A percentile compares a stretch with the other conserved stretches of the same genome.
These are phyloP conservation scores for Combretum micranthum DNA, from an alignment of 345 rosid genomes.

Conservation along the genomic window DNA sequence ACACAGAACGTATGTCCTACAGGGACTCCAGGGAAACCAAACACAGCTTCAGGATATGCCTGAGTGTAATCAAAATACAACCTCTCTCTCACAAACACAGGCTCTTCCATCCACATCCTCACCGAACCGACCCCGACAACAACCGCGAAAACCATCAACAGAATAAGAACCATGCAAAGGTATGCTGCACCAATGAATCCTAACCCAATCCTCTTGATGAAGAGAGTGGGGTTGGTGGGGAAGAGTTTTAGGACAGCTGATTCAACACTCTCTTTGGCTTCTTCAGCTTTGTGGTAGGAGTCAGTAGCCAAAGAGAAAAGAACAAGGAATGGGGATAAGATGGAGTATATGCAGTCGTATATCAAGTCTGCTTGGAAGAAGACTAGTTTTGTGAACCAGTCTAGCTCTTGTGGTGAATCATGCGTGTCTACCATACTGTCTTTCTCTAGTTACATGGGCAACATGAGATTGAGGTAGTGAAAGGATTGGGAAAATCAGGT, in stretches of 20 bases:
- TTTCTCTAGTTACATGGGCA: too few species aligned
- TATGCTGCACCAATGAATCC: slow-evolving; percentile 59
- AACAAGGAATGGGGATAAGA: slow-evolving; percentile 39
- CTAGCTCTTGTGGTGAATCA: slow-evolving; percentile 13
- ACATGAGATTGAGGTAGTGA: too few species aligned
- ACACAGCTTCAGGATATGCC: slow-evolving; percentile 46
- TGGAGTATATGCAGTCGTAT: slow-evolving; percentile 34
- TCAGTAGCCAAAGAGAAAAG: slow-evolving; percentile 20
- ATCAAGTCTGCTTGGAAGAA: slow-evolving; percentile 49
- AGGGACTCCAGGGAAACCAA: slow-evolving; percentile 38
- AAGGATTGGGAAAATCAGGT: too few species aligned
- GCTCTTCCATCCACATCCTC: slow-evolving; percentile 53
- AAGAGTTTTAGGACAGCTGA: slow-evolving; percentile 25
- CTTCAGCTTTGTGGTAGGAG: slow-evolving; percentile 51
- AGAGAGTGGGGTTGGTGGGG: slow-evolving; percentile 15
- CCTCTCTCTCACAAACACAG: slow-evolving; percentile 46
- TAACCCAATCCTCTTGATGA: slow-evolving; percentile 30
- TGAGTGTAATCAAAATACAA: slow-evolving; percentile 64
- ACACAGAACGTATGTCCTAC: slow-evolving; percentile 52
- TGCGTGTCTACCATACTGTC: too few species aligned
- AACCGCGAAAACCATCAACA: slow-evolving; percentile 38
- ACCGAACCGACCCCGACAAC: slow-evolving; percentile 51
- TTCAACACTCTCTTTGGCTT: slow-evolving; percentile 20
- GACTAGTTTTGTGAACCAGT: slow-evolving; percentile 31
- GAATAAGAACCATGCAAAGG: slow-evolving; percentile 32